A percentile compares a stretch with the other conserved stretches of the same genome.
Evolutionary conservation across 768 basidiomycete species (phyloP).

Genomic region (Auricularia heimuer): DNA sequence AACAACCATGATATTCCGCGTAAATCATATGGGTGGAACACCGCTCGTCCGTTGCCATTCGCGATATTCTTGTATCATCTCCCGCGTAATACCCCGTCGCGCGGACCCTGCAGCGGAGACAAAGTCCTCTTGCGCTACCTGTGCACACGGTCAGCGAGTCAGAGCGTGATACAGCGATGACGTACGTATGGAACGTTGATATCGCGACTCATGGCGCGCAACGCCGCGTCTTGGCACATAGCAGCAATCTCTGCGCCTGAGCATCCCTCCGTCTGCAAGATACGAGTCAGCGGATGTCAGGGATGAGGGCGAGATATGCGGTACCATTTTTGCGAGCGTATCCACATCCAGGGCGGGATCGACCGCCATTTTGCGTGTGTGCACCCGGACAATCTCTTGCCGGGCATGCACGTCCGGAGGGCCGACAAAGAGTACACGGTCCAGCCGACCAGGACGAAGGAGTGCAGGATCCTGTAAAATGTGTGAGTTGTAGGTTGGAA

Average conservation of each 20-base stretch:
- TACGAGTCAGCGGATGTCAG: neutral
- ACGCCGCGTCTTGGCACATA: slow-evolving; percentile 92
- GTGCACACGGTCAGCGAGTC: slow-evolving; percentile 8
- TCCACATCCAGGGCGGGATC: slow-evolving; percentile 57
- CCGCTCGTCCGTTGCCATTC: slow-evolving; percentile 21
- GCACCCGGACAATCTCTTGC: slow-evolving; percentile 76
- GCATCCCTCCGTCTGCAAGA: slow-evolving; percentile 76
- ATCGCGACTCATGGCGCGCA: slow-evolving; percentile 83
- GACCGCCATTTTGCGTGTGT: slow-evolving; percentile 70
- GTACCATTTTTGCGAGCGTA: slow-evolving; percentile 61
- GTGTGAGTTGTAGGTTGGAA: neutral
- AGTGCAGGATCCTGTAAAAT: slow-evolving; percentile 74
- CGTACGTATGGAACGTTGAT: slow-evolving; percentile 69
- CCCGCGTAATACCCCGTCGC: slow-evolving; percentile 31
- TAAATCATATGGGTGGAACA: neutral
- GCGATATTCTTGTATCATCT: slow-evolving; percentile 30
- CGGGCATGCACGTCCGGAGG: slow-evolving; percentile 76
- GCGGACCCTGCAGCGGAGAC: slow-evolving; percentile 25
- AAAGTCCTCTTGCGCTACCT: slow-evolving; percentile 29
- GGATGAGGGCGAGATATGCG: slow-evolving; percentile 10
- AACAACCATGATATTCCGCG: too few relatives aligned
- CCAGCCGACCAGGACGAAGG: slow-evolving; percentile 89
- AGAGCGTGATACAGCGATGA: slow-evolving; percentile 1
- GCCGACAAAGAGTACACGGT: slow-evolving; percentile 89
- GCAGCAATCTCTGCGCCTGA: slow-evolving; percentile 91